A percentile compares a stretch with the other conserved stretches of the same genome.
These are phyloP conservation scores for Cordyceps farinosa DNA, from an alignment of 2,329 filamentous ascomycete species.

Conservation along the genomic window DNA sequence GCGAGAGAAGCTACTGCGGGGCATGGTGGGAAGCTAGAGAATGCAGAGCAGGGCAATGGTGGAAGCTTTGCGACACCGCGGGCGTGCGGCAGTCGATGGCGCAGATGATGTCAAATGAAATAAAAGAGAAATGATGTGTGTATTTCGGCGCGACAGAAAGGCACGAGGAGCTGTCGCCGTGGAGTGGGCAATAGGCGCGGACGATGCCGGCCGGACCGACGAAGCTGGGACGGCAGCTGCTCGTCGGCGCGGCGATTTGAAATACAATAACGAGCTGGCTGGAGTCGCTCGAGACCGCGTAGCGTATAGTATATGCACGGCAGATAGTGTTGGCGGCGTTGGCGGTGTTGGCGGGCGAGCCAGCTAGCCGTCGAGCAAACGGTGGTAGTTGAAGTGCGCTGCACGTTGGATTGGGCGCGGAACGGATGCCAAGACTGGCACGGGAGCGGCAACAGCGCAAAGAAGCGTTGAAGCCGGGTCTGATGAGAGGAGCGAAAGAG, in stretches of 20 bases:
- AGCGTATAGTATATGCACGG: neutral
- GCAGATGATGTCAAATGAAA: neutral
- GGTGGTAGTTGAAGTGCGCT: neutral
- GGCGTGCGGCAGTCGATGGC: neutral
- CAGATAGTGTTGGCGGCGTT: neutral
- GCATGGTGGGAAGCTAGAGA: constrained; percentile 31
- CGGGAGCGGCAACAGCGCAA: neutral
- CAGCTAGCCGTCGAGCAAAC: neutral
- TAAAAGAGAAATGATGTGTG: neutral
- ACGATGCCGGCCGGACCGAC: neutral
- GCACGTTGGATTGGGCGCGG: neutral
- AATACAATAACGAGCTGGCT: neutral
- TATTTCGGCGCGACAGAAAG: neutral
- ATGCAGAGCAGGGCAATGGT: neutral
- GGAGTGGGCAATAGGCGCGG: neutral
- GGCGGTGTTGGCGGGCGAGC: neutral
- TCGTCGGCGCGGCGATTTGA: neutral
- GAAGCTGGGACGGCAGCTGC: neutral
- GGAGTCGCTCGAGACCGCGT: neutral
- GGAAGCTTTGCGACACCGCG: neutral
- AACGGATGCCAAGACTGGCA: neutral
- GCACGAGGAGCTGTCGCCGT: neutral
- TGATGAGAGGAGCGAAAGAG: neutral
- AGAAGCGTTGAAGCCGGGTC: neutral
- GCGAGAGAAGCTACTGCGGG: constrained; percentile 46